phyloP scores from a whole-genome alignment of 140 eudicot species.

The Eryngium alpinum region DNA sequence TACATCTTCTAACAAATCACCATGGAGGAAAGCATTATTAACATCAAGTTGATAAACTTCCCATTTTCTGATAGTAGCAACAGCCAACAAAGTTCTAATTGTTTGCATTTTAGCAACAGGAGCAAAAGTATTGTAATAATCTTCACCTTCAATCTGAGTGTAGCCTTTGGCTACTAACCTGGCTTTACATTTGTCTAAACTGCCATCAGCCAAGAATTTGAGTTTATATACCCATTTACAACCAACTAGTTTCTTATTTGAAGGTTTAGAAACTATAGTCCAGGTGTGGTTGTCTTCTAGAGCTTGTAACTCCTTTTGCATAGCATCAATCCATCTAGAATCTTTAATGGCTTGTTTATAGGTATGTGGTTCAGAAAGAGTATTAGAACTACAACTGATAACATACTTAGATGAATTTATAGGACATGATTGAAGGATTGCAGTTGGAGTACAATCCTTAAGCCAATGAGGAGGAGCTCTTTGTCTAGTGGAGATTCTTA shows the following conservation, averaged over 20 bases:
- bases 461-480: no score
- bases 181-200: not conserved
- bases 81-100: no score
- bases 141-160: not conserved
- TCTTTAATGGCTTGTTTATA: not conserved
- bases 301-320: not conserved
- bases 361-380: not conserved
- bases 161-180: not conserved
- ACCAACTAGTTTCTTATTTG: not conserved
- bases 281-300: not conserved
- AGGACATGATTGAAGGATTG: not conserved
- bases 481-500: no score
- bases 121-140: not conserved
- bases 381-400: not conserved
- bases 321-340: not conserved
- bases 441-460: not conserved
- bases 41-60: no score
- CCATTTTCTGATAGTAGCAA: no score
- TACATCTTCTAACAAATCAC: no score
- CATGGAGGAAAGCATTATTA: no score
- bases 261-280: not conserved
- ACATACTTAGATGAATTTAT: not conserved
- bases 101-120: no score
- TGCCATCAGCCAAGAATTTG: not conserved
- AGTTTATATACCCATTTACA: not conserved